These are phyloP conservation scores for Ulvella scutata DNA, from an alignment of 139 green algal species.

Conservation along the genomic window DNA sequence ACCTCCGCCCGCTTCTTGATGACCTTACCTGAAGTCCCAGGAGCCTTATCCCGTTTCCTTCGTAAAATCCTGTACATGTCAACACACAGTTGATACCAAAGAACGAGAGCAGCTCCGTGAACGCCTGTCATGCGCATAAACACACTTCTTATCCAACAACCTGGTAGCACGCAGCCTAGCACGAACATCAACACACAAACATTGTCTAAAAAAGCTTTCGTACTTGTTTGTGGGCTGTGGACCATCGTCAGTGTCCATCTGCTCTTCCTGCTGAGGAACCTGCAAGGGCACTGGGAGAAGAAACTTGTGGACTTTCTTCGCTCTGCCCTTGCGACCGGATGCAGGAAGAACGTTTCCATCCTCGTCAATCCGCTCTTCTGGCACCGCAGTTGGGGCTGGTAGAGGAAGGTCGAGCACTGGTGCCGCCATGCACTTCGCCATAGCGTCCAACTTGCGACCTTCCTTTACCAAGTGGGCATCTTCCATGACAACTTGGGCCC, in stretches of 20 bases:
- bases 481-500: neutral
- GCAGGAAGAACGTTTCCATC: too few relatives aligned
- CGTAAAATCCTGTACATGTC: neutral
- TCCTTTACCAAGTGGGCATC: neutral
- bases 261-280: neutral
- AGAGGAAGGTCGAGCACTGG: neutral
- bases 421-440: neutral
- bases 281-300: neutral
- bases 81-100: neutral
- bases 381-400: neutral
- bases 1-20: neutral
- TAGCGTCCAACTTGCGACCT: neutral
- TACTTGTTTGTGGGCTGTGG: neutral
- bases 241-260: neutral
- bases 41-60: neutral
- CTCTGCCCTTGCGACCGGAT: neutral
- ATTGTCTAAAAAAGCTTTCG: neutral
- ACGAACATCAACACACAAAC: neutral
- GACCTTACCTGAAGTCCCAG: neutral
- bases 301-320: neutral
- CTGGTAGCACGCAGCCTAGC: neutral
- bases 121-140: neutral
- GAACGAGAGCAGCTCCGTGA: neutral
- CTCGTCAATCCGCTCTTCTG: neutral
- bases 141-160: neutral